phyloP scores from a whole-genome alignment of 441 rosid species.

The Syzygium malaccense region DNA sequence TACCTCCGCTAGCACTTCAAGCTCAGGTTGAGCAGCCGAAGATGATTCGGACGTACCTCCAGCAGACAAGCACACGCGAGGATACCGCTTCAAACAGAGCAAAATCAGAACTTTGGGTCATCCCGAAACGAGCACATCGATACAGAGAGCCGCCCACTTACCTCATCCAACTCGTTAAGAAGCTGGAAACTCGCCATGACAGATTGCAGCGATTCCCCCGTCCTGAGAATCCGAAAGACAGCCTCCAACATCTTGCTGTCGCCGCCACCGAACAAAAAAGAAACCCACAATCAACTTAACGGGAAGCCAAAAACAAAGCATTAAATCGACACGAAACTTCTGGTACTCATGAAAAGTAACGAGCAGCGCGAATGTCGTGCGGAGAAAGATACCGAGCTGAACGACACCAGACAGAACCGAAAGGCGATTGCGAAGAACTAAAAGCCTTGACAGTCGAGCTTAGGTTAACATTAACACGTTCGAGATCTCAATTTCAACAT shows the following conservation, averaged over 20 bases:
- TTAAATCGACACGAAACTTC: background rate
- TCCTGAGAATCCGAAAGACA: slow-evolving; percentile 53
- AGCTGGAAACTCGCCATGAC: slow-evolving; percentile 67
- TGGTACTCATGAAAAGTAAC: background rate
- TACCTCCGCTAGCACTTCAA: slow-evolving; percentile 54
- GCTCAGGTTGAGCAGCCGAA: slow-evolving; percentile 10
- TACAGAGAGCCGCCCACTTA: background rate
- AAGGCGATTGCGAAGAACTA: background rate
- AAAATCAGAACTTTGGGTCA: background rate
- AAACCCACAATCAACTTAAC: background rate
- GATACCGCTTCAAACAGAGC: slow-evolving; percentile 37
- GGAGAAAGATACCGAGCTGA: background rate
- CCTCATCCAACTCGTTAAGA: slow-evolving; percentile 60
- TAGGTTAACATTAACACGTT: background rate
- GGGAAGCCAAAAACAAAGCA: background rate
- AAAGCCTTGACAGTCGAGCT: background rate
- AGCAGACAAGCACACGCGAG: slow-evolving; percentile 30
- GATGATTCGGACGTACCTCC: slow-evolving; percentile 8
- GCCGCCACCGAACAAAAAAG: slow-evolving; percentile 2
- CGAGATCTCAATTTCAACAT: background rate
- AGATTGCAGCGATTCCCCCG: slow-evolving; percentile 54
- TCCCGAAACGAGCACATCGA: background rate
- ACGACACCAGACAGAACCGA: background rate
- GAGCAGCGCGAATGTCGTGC: background rate
- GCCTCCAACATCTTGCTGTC: slow-evolving; percentile 71